Evolutionary conservation across 805 yeast genomes (phyloP), one percentile per base, ranked within the genome.

Genomic region (Grigorovia transvaalensis): DNA sequence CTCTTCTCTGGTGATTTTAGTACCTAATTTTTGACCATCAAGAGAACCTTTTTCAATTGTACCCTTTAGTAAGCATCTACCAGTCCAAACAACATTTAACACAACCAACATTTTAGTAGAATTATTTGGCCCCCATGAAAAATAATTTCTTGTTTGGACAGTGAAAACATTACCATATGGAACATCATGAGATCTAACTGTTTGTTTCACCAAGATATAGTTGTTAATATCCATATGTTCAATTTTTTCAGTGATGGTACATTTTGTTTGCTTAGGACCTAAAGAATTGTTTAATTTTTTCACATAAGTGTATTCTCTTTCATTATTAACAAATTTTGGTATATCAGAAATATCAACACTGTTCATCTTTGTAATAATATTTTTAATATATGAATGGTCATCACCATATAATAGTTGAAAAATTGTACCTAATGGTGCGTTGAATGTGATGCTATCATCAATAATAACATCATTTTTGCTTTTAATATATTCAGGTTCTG

Each of bases 1-100:
- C 50, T 77, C 80, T 9, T 68, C 70, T 2, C 77, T 67, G 62
- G 84, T 55, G 1, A 74, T 68, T 3, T 52, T 56, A 50, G 79
- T 72, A 1, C 84, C 74, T 23, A 78, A 80, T 56, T 78, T 81
- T 63, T 86, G 95, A 0, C 93, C 95, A 41, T 82, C 81, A 50
- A 82, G 76, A 9, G 88, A 74, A 45, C 88, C 89, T 53, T 78
- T 85, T 59, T 86, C 95, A 54, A 86, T 79, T 0, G 86, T 80
- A 27, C 87, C 79, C 64, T 84, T 85, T 54, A 86, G 74, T 83
- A 89, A 81, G 35, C 88, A 81, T 57, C 81, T 81, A 6, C 85
- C 87, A 0, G 82, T 71, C 95, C 95, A 86, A 23, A 78, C 75
- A 49, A 85, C 77, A 47, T 70, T 74, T 1, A 85, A 81, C 2